These are phyloP conservation scores for Zizania palustris DNA, from an alignment of 202 grass and related monocot species.

Conservation along the genomic window DNA sequence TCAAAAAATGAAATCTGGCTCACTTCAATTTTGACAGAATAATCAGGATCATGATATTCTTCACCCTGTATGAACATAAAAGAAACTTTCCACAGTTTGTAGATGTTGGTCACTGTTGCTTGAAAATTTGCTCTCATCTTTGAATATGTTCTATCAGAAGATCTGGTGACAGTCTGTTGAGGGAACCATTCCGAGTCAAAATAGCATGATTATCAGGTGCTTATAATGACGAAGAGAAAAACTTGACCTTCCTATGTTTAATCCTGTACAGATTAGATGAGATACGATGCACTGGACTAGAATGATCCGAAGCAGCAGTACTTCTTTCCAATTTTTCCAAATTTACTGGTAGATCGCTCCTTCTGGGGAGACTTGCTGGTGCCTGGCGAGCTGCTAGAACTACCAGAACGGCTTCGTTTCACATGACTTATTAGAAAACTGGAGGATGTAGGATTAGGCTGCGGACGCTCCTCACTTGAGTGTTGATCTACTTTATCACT, in stretches of 20 bases:
- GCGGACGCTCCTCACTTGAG: neutral
- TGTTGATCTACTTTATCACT: slow-evolving; percentile 7
- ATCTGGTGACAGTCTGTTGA: neutral
- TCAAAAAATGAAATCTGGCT: slow-evolving; percentile 11
- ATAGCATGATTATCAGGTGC: neutral
- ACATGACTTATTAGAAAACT: slow-evolving; percentile 29
- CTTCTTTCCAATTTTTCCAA: slow-evolving; percentile 53
- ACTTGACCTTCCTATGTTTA: neutral
- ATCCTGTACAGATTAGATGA: slow-evolving; percentile 36
- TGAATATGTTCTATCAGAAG: neutral
- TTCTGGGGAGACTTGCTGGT: slow-evolving; percentile 26
- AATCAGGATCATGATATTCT: neutral
- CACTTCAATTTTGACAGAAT: neutral
- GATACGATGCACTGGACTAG: slow-evolving; percentile 21
- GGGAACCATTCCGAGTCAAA: neutral
- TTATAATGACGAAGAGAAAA: neutral
- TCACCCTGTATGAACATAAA: neutral
- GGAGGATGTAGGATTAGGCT: neutral
- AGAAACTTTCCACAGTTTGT: neutral
- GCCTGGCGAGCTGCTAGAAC: slow-evolving; percentile 24
- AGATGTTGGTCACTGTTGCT: neutral
- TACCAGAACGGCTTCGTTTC: slow-evolving; percentile 20
- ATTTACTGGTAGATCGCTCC: slow-evolving; percentile 27
- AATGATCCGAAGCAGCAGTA: slow-evolving; percentile 56
- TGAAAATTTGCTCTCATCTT: slow-evolving; percentile 12